A percentile compares a stretch with the other conserved stretches of the same genome.
Conservation (phyloP, 257 asterid species). For the Thymus mandschuricus region DNA sequence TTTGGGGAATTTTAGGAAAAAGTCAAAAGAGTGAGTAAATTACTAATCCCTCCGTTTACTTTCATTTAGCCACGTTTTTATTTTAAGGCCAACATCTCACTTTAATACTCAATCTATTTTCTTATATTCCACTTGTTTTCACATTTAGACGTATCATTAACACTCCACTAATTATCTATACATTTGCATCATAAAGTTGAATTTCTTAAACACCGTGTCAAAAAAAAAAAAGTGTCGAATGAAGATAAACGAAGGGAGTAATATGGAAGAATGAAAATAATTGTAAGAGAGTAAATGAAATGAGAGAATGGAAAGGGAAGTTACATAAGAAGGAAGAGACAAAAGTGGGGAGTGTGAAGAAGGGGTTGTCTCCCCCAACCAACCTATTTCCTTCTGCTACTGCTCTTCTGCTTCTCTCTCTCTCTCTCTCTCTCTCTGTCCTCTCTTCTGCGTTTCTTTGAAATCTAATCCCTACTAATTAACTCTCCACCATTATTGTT, state of each 20-base stretch:
- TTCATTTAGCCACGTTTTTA: too few species aligned
- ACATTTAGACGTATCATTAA: too few species aligned
- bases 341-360: conserved; percentile 43
- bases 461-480: conserved; percentile 8
- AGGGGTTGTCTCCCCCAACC: conserved; percentile 40
- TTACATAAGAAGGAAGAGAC: conserved; percentile 58
- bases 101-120: too few species aligned
- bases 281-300: background rate
- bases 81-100: too few species aligned
- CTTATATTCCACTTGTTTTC: too few species aligned
- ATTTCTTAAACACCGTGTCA: too few species aligned
- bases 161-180: too few species aligned
- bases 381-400: conserved; percentile 16
- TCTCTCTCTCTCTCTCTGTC: background rate
- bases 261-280: background rate
- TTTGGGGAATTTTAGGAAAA: background rate
- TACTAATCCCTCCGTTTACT: too few species aligned
- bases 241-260: background rate
- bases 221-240: too few species aligned
- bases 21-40: background rate
- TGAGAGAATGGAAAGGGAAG: conserved; percentile 50
- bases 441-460: conserved; percentile 21
- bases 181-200: too few species aligned
- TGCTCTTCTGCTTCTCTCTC: background rate
- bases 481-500: background rate